phyloP scores from a whole-genome alignment of 2,329 filamentous ascomycete genomes.

The Venturia aucupariae region DNA sequence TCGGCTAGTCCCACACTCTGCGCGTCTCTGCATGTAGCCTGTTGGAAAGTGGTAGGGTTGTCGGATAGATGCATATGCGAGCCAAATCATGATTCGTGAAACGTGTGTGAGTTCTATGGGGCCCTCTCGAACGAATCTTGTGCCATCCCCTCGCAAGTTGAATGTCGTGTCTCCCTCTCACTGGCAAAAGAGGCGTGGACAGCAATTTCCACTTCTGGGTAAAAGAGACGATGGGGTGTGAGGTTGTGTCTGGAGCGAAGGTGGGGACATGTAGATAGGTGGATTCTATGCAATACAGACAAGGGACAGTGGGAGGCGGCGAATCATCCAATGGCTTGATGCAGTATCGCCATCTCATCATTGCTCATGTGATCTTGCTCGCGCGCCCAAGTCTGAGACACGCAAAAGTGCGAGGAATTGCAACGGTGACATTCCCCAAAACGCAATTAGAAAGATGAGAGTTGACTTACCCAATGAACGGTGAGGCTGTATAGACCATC shows the following conservation, averaged over 20 bases:
- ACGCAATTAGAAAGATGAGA: not conserved
- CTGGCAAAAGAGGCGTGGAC: not conserved
- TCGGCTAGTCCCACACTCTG: not conserved
- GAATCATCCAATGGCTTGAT: slow-evolving; percentile 1
- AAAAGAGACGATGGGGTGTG: slow-evolving; percentile 1
- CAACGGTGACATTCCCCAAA: not conserved
- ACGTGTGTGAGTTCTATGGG: slow-evolving; percentile 4
- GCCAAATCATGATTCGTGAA: not conserved
- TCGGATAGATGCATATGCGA: slow-evolving; percentile 1
- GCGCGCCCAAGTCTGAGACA: not conserved
- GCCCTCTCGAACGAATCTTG: slow-evolving; percentile 8
- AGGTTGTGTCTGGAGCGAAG: not conserved
- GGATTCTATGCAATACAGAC: slow-evolving; percentile 2
- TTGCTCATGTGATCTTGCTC: not conserved
- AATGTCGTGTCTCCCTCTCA: not conserved
- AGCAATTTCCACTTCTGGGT: not conserved
- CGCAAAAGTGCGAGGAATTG: not conserved
- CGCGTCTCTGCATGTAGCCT: slow-evolving; percentile 1
- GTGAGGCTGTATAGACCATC: slow-evolving; percentile 55
- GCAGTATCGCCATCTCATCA: not conserved
- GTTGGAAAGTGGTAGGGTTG: not conserved
- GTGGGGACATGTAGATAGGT: not conserved
- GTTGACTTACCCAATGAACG: slow-evolving; percentile 39
- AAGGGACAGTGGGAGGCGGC: not conserved
- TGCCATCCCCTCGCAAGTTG: not conserved